phyloP scores from a whole-genome alignment of 2,329 filamentous ascomycete species.

The Cladophialophora immunda region DNA sequence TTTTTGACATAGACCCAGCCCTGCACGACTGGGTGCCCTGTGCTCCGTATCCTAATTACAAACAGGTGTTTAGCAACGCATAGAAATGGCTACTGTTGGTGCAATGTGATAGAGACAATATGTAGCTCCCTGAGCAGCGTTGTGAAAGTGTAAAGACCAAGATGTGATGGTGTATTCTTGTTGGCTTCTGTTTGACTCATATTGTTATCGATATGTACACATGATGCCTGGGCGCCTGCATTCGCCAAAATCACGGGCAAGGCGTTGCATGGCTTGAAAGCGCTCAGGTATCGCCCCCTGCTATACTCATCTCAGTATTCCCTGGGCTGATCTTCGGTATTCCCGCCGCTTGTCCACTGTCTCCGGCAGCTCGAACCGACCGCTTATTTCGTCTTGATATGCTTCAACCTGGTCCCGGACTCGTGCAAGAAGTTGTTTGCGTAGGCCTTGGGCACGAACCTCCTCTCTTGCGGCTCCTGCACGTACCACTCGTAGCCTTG shows the following conservation, averaged over 20 bases:
- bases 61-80: background rate
- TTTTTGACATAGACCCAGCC: background rate
- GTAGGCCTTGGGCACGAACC: constrained; percentile 89
- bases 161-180: background rate
- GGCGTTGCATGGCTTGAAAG: background rate
- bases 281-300: background rate
- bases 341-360: background rate
- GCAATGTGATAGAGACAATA: background rate
- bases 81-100: background rate
- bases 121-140: background rate
- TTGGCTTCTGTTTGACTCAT: background rate
- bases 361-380: background rate
- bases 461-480: constrained; percentile 91
- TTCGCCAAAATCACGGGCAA: background rate
- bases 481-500: constrained; percentile 99
- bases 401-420: constrained; percentile 70
- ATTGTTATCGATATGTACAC: constrained; percentile 15
- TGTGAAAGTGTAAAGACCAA: background rate
- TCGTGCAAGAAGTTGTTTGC: constrained; percentile 95
- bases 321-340: background rate
- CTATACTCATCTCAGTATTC: background rate
- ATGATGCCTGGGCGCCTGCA: background rate
- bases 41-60: background rate
- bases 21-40: background rate
- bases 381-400: constrained; percentile 78